These are phyloP conservation scores for Withania somnifera DNA, from an alignment of 305 asterid species.

Conservation along the genomic window DNA sequence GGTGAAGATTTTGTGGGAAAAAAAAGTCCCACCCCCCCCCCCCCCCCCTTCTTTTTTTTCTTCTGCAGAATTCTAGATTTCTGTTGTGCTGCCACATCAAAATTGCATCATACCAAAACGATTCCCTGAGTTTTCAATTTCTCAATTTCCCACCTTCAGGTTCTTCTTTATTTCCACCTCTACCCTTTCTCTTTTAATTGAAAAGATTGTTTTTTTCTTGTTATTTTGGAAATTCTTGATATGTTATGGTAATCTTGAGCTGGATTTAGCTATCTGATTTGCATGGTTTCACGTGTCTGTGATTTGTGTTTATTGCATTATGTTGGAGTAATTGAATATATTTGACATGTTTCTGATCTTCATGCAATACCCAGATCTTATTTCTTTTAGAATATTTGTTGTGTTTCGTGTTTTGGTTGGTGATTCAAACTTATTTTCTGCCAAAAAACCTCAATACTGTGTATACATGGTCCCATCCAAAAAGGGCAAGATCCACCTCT, in stretches of 20 bases:
- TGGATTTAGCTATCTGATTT: not conserved
- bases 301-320: not conserved
- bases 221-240: not conserved
- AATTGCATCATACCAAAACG: too few species aligned
- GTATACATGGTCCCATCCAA: not conserved
- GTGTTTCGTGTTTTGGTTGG: not conserved
- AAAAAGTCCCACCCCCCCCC: too few species aligned
- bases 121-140: too few species aligned
- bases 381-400: not conserved
- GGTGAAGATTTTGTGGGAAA: too few species aligned
- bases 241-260: not conserved
- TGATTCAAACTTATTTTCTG: not conserved
- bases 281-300: not conserved
- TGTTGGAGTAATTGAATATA: not conserved
- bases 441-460: not conserved
- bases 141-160: too few species aligned
- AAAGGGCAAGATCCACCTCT: not conserved
- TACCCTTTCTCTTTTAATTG: not conserved
- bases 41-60: too few species aligned
- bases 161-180: not conserved
- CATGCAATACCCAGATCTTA: not conserved
- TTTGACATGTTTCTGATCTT: not conserved
- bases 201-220: not conserved
- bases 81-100: too few species aligned
- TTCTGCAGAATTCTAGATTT: too few species aligned